phyloP scores from a whole-genome alignment of 306 rosid genomes.

The Purshia tridentata region DNA sequence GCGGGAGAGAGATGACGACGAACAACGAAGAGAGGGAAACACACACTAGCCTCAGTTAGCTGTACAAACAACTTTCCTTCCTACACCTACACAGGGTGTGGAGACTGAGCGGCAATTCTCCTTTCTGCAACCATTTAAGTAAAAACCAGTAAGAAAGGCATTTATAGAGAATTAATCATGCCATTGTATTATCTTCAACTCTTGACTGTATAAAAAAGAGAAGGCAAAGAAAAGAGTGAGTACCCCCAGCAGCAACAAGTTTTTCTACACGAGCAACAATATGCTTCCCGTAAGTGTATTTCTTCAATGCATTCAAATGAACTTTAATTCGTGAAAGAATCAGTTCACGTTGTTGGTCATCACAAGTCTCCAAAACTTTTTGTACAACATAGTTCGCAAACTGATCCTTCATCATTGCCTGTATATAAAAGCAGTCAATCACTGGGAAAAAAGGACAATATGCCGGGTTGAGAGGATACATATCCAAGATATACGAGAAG shows the following conservation, averaged over 20 bases:
- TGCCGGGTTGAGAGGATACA: background rate
- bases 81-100: conserved; percentile 69
- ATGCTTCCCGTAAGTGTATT: conserved; percentile 94
- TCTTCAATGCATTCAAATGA: conserved; percentile 91
- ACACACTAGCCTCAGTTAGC: conserved; percentile 90
- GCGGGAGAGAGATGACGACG: conserved; percentile 19
- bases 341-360: conserved; percentile 91
- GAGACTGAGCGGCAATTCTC: conserved; percentile 93
- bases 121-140: conserved; percentile 62
- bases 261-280: conserved; percentile 96
- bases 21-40: conserved; percentile 44
- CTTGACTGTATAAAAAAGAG: background rate
- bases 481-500: background rate
- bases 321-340: conserved; percentile 92
- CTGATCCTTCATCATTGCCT: conserved; percentile 98
- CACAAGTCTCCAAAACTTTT: conserved; percentile 94
- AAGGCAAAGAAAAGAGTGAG: conserved; percentile 10
- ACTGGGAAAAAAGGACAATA: background rate
- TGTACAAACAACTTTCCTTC: conserved; percentile 66
- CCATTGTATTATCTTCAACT: too few relatives aligned
- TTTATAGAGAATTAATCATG: background rate
- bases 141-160: conserved; percentile 8
- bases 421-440: conserved; percentile 5
- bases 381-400: conserved; percentile 96
- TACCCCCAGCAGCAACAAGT: conserved; percentile 99